Conservation (phyloP, 192 early-diverging fungal genomes). For the Dimargaris xerosporica region DNA sequence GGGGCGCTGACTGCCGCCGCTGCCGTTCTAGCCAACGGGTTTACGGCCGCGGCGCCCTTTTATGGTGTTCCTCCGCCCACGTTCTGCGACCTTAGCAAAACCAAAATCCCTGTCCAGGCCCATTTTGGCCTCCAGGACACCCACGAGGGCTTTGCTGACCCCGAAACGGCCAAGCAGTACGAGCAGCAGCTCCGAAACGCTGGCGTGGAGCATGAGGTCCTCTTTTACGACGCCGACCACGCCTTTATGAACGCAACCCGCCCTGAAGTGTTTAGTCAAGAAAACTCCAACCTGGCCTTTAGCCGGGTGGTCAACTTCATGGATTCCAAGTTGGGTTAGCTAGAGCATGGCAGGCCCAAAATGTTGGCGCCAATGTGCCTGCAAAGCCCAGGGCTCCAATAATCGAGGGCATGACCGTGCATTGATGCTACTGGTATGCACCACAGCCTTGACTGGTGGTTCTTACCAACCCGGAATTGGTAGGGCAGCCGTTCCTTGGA, state of each 20-base stretch:
- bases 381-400: too few relatives aligned
- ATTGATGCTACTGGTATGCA: too few relatives aligned
- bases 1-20: slow-evolving; percentile 23
- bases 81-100: slow-evolving; percentile 17
- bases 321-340: too few relatives aligned
- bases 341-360: too few relatives aligned
- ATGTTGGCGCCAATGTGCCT: too few relatives aligned
- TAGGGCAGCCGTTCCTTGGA: too few relatives aligned
- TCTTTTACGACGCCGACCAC: slow-evolving; percentile 18
- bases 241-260: slow-evolving; percentile 19
- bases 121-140: slow-evolving; percentile 24
- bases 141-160: slow-evolving; percentile 21
- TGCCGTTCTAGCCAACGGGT: slow-evolving; percentile 13
- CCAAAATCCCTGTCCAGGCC: slow-evolving; percentile 21
- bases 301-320: slow-evolving; percentile 15
- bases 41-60: slow-evolving; percentile 20
- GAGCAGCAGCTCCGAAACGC: slow-evolving; percentile 2
- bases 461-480: too few relatives aligned
- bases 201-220: slow-evolving; percentile 5
- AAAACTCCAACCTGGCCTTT: slow-evolving; percentile 16
- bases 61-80: slow-evolving; percentile 21
- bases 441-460: too few relatives aligned
- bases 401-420: too few relatives aligned
- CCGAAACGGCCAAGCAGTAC: slow-evolving; percentile 15
- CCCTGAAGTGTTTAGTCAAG: slow-evolving; percentile 18